Base-by-base conservation (phyloP, 768 basidiomycete species). In the Hirschioporus abietinus region DNA sequence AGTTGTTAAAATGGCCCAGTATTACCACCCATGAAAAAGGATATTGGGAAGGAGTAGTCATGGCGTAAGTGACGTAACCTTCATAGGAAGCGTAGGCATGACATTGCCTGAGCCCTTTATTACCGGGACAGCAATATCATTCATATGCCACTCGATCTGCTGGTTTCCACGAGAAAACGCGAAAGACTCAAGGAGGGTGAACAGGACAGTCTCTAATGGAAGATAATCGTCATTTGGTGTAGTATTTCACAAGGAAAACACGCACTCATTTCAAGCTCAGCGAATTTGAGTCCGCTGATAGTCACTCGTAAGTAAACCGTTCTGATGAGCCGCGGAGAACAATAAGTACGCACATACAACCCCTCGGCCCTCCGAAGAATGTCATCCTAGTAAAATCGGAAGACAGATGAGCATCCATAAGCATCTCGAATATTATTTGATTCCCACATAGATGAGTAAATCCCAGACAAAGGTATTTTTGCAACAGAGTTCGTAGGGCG, bases 251-350 rank as follows among this genome's bases (percentile, higher is more conserved):
- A 24, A 1, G 23, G 9, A 4, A 24, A 61, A 10, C 6, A 65
- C 84, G 68, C 70, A 86, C 85, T 87, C 72, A 85, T 84, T 72
- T 87, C 85, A 66, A 84, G 75, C 72, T 83, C 78, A 4, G 86
- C 84, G 69, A 86, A 86, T 70, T 79, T 83, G 71, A 84, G 86
- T 17, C 86, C 78, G 58, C 77, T 78, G 58, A 30, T 66, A 64
- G 18, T n/a, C 35, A 68, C 61, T 23, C 24, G 23, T 25, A 25
- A 34, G 17, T 61, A n/a, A 9, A 26, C 17, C 24, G 20, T 12
- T 61, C 1, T 23, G 23, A 4, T 25, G 12, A 25, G 10, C 60
- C 15, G 9, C 20, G 17, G 23, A 17, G n/a, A 63, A 61, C 5
- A 15, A 25, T 6, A 20, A 3, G 18, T 25, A 23, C 74, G 35